These are phyloP conservation scores for Pseudogymnoascus sp. DNA, from an alignment of 2,329 filamentous ascomycete genomes.

Conservation along the genomic window DNA sequence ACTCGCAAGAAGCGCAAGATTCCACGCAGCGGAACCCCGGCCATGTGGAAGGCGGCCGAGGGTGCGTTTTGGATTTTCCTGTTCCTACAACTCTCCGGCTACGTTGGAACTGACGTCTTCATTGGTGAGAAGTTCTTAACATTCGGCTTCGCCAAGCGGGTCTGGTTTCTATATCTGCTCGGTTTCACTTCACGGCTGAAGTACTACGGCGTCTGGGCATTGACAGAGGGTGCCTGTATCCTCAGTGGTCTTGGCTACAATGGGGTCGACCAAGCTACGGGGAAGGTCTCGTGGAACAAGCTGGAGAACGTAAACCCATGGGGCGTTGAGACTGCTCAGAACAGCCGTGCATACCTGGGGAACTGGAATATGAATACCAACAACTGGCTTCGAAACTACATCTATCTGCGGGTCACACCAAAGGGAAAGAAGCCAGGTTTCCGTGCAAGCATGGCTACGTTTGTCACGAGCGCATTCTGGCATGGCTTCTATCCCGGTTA, in stretches of 20 bases:
- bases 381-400: slow-evolving; percentile 89
- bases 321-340: slow-evolving; percentile 83
- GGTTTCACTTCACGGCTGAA: slow-evolving; percentile 77
- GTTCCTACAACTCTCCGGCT: slow-evolving; percentile 64
- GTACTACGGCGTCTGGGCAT: slow-evolving; percentile 92
- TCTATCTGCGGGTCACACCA: slow-evolving; percentile 91
- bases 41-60: slow-evolving; percentile 62
- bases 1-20: slow-evolving; percentile 88
- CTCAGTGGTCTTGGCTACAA: slow-evolving; percentile 91
- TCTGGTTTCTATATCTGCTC: slow-evolving; percentile 77
- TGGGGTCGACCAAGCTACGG: slow-evolving; percentile 75
- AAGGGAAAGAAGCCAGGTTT: slow-evolving; percentile 95
- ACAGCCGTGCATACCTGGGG: slow-evolving; percentile 82
- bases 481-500: slow-evolving; percentile 98
- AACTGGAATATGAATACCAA: slow-evolving; percentile 99
- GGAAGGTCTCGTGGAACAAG: slow-evolving; percentile 81
- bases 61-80: slow-evolving; percentile 73
- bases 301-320: slow-evolving; percentile 82
- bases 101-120: slow-evolving; percentile 57
- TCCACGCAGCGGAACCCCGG: slow-evolving; percentile 80
- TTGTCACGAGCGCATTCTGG: slow-evolving; percentile 91
- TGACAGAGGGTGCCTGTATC: slow-evolving; percentile 92
- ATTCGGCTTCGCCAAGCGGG: slow-evolving; percentile 60
- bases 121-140: slow-evolving; percentile 58
- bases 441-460: slow-evolving; percentile 86